phyloP scores from a whole-genome alignment of 352 stramenopile genomes.

The Phytophthora cactorum region DNA sequence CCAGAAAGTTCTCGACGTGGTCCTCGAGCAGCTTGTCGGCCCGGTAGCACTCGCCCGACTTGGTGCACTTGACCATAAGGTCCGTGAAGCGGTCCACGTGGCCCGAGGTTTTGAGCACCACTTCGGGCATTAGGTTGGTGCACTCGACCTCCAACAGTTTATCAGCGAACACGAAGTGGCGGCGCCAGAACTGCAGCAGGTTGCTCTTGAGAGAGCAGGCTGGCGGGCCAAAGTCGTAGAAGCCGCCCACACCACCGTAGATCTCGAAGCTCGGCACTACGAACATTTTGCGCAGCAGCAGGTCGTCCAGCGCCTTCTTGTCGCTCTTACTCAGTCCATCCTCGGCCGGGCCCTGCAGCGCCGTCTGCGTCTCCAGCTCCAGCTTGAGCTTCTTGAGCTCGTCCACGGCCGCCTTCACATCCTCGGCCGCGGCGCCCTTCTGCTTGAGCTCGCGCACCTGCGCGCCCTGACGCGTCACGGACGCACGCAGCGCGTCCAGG shows the following conservation, averaged over 20 bases:
- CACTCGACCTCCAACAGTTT: constrained; percentile 99
- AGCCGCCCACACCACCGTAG: constrained; percentile 97
- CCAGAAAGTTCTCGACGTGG: constrained; percentile 97
- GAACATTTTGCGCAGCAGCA: constrained; percentile 99
- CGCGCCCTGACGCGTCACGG: constrained; percentile 95
- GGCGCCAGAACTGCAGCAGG: constrained; percentile 96
- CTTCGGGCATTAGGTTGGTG: constrained; percentile 98
- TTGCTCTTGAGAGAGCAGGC: constrained; percentile 97
- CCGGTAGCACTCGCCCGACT: constrained; percentile 98
- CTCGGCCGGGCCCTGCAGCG: constrained; percentile 65
- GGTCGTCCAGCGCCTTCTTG: constrained; percentile 96
- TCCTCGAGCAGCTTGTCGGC: constrained; percentile 99
- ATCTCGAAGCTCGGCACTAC: constrained; percentile 99
- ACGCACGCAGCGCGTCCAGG: constrained; percentile 93
- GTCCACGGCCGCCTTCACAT: constrained; percentile 93
- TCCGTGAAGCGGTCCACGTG: constrained; percentile 99
- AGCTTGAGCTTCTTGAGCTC: constrained; percentile 95
- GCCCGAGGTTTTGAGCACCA: constrained; percentile 98
- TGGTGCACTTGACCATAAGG: constrained; percentile 99
- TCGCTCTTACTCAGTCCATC: constrained; percentile 77
- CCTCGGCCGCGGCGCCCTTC: constrained; percentile 83
- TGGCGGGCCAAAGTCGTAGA: constrained; percentile 98
- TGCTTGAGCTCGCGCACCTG: constrained; percentile 98
- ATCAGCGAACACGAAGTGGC: constrained; percentile 99
- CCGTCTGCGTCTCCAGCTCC: constrained; percentile 80